Evolutionary conservation across 108 stramenopile genomes (phyloP).

Genomic region (Tribonema minus): DNA sequence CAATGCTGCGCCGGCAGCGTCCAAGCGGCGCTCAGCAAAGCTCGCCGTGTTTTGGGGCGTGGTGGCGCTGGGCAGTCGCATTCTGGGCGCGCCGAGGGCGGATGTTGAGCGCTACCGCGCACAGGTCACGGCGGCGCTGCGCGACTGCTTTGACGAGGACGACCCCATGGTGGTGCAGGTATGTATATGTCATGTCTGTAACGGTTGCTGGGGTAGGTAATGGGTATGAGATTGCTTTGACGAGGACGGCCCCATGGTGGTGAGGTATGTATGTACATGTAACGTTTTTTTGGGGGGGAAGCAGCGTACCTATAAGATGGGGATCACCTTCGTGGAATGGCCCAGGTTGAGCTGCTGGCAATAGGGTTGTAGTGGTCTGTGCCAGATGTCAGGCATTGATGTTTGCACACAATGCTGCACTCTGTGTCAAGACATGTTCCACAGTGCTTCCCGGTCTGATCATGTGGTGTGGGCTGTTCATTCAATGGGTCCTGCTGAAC

Average conservation of each 20-base stretch:
- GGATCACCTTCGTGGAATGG: not conserved
- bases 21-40: constrained; percentile 16
- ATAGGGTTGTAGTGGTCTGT: not conserved
- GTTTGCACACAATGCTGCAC: too few species aligned
- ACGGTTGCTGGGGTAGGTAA: too few species aligned
- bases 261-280: too few species aligned
- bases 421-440: too few species aligned
- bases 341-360: not conserved
- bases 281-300: not conserved
- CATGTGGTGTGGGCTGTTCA: too few species aligned
- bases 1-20: too few species aligned
- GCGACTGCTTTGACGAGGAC: constrained; percentile 34
- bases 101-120: constrained; percentile 1
- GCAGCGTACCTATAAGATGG: not conserved
- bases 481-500: too few species aligned
- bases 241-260: constrained; percentile 2
- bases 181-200: too few species aligned
- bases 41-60: constrained; percentile 35
- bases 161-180: constrained; percentile 1
- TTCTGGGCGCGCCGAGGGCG: constrained; percentile 13
- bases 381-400: not conserved
- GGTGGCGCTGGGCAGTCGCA: constrained; percentile 31
- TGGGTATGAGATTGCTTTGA: constrained; percentile 28
- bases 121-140: constrained; percentile 14
- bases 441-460: too few species aligned